These are phyloP conservation scores for Tricharina praecox DNA, from an alignment of 495 filamentous ascomycete genomes.

Conservation along the genomic window DNA sequence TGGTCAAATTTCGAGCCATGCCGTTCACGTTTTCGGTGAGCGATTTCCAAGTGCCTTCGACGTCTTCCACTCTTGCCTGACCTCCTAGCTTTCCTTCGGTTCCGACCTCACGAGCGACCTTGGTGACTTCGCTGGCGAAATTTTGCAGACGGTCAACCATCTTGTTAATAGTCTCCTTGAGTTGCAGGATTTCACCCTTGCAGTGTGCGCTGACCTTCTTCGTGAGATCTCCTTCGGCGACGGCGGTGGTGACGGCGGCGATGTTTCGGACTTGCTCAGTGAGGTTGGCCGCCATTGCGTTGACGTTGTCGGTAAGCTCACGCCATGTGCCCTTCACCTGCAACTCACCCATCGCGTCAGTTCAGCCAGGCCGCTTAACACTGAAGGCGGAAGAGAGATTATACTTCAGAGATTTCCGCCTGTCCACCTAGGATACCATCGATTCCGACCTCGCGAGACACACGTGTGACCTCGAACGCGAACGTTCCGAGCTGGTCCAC, in stretches of 20 bases:
- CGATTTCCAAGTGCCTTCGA: conserved; percentile 95
- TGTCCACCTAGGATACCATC: conserved; percentile 95
- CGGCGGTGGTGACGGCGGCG: conserved; percentile 91
- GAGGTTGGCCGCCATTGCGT: conserved; percentile 93
- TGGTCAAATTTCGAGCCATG: conserved; percentile 97
- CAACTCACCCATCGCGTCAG: conserved; percentile 1
- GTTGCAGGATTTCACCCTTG: conserved; percentile 85
- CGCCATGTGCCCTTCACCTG: conserved; percentile 69
- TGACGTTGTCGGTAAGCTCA: conserved; percentile 93
- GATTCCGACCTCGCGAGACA: conserved; percentile 90
- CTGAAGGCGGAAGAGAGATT: conserved; percentile 7
- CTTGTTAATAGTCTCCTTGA: conserved; percentile 95
- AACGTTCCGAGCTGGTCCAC: conserved; percentile 95
- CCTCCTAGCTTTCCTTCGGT: conserved; percentile 91
- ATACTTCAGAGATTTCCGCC: conserved; percentile 77
- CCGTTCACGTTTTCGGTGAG: conserved; percentile 96
- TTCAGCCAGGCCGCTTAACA: neutral
- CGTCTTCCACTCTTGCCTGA: conserved; percentile 91
- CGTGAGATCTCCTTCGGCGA: conserved; percentile 80
- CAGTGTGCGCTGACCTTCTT: conserved; percentile 95
- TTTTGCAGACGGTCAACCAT: conserved; percentile 98
- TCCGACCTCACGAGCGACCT: conserved; percentile 92
- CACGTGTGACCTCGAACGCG: conserved; percentile 89
- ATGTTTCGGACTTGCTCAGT: conserved; percentile 92
- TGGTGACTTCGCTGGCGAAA: conserved; percentile 94